Evolutionary conservation across 2,329 filamentous ascomycete genomes (phyloP), one percentile per base, ranked within the genome.

Genomic region (Aspergillus caelatus): DNA sequence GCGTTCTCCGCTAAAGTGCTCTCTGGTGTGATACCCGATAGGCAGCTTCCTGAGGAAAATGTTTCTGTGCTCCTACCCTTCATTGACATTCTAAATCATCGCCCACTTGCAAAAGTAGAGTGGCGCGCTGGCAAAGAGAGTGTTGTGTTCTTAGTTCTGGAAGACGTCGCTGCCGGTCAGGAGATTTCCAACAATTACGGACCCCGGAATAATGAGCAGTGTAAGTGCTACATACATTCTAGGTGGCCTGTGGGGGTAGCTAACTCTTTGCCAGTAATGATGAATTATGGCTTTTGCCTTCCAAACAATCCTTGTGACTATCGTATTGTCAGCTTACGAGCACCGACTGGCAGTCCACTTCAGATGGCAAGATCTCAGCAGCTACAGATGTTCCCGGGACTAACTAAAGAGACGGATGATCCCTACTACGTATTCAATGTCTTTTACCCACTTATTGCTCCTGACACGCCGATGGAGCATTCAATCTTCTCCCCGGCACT

Each of bases 1-100:
- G 78, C 79, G 3, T 82, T 82, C 61, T 79, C 79, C 4, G 75
- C 79, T 6, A 79, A 78, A 66, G 78, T 82, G 8, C 69, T 82
- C 7, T 72, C 76, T 54, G 77, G 76, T 26, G 73, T 74, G 14
- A 66, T 78, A 30, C 66, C 73, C 72, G 36, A 71, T 21, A 71
- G 76, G 2, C 78, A 78, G 36, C 81, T 82, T 57, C 74, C 77
- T 6, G 73, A 82, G 4, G 86, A 90, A 58, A 86, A 88, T 69
- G 89, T 91, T 63, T 89, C 89, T 1, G 83, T 92, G 9, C 80
- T 93, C 6, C 81, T 92, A 39, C 91, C 91, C 1, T 80, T 92
- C 4, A 85, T 92, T 62, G 91, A 93, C 72, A 82, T 93, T 32
- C 87, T 86, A 12, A 93, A 93, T 71, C 91, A 93, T 72, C 85